Evolutionary conservation across 2,329 filamentous ascomycete genomes (phyloP).

Genomic region (Teratosphaeria epicoccoides): DNA sequence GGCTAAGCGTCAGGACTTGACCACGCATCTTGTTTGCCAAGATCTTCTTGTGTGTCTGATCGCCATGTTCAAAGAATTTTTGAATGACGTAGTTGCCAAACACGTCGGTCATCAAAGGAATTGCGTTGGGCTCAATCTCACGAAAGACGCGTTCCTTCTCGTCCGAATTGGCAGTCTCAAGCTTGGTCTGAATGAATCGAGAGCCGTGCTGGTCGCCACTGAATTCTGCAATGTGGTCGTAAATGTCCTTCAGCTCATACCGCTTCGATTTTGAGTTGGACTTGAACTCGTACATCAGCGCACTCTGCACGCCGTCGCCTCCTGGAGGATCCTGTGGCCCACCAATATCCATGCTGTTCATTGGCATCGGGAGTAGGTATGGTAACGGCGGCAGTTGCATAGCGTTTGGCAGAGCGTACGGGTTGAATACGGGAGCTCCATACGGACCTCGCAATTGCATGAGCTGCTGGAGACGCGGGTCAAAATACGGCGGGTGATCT

Average conservation of each 20-base stretch:
- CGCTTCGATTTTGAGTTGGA: conserved; percentile 59
- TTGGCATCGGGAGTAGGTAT: conserved; percentile 26
- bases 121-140: conserved; percentile 72
- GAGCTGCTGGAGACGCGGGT: conserved; percentile 27
- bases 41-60: conserved; percentile 81
- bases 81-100: conserved; percentile 99
- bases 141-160: conserved; percentile 86
- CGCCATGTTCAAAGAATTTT: conserved; percentile 93
- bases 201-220: conserved; percentile 93
- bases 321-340: conserved; percentile 42
- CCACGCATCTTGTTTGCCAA: conserved; percentile 80
- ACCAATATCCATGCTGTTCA: conserved; percentile 30
- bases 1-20: conserved; percentile 66
- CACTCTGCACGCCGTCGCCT: conserved; percentile 55
- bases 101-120: conserved; percentile 89
- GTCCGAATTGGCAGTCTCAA: conserved; percentile 87
- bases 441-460: conserved; percentile 13
- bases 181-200: conserved; percentile 85
- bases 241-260: conserved; percentile 83
- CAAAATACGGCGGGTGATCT: conserved; percentile 24
- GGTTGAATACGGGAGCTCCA: conserved; percentile 26
- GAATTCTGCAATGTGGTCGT: conserved; percentile 80
- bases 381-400: conserved; percentile 24
- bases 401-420: conserved; percentile 27
- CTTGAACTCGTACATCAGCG: conserved; percentile 69